These are phyloP conservation scores for Tausonia pullulans DNA, from an alignment of 1,284 basidiomycete species.

Conservation along the genomic window DNA sequence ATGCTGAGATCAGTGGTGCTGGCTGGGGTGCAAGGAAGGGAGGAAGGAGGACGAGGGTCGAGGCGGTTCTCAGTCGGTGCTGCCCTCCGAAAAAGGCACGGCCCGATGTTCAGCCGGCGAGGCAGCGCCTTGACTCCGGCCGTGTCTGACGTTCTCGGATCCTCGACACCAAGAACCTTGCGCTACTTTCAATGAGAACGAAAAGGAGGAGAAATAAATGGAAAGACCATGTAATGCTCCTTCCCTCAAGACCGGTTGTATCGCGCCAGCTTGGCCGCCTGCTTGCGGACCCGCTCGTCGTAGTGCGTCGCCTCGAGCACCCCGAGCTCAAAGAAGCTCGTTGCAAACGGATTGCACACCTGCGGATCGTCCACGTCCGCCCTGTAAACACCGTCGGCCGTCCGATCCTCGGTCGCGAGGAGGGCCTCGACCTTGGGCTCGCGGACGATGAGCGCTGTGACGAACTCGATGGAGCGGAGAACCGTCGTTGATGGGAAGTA, in stretches of 20 bases:
- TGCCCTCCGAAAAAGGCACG: too few relatives aligned
- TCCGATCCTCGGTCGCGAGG: constrained; percentile 73
- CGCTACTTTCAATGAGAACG: too few relatives aligned
- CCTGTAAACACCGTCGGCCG: constrained; percentile 66
- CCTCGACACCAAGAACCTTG: too few relatives aligned
- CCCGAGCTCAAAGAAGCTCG: constrained; percentile 35
- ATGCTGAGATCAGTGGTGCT: too few relatives aligned
- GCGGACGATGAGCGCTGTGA: constrained; percentile 56
- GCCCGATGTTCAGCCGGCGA: too few relatives aligned
- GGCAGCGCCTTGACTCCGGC: too few relatives aligned
- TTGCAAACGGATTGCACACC: constrained; percentile 40
- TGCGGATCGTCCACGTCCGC: constrained; percentile 78
- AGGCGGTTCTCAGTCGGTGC: too few relatives aligned
- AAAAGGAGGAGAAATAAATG: too few relatives aligned
- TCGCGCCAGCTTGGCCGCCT: constrained; percentile 27
- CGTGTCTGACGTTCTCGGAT: too few relatives aligned
- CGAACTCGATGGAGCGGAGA: constrained; percentile 58
- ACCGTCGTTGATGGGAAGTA: constrained; percentile 62
- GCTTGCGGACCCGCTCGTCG: constrained; percentile 31
- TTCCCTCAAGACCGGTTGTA: not conserved
- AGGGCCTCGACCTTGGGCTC: constrained; percentile 73
- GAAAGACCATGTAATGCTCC: too few relatives aligned
- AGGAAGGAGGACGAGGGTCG: too few relatives aligned
- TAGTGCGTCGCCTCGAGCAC: constrained; percentile 30
- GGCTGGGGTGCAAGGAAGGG: too few relatives aligned